Base-by-base conservation (phyloP, 1,284 basidiomycete genomes). In the Termitomyces sp. region DNA sequence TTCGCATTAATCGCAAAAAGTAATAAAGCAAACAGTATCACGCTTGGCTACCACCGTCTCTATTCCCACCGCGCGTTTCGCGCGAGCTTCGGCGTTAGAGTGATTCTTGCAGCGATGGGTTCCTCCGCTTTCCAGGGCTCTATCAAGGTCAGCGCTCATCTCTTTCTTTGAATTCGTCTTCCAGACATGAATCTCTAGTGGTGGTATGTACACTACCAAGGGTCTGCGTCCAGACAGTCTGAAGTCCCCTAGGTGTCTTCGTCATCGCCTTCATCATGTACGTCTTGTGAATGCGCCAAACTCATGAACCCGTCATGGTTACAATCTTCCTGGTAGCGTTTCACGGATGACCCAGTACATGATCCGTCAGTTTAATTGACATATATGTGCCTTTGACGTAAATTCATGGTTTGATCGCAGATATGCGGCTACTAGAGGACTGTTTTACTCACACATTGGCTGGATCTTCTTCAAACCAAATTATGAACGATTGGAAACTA, bases 401-500 rank as follows among this genome's bases (percentile, higher is more conserved):
- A 13, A 30, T 7, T 17, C 28, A 13, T 17, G 21, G 10, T 3
- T 17, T 49, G 26, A 41, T 33, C 30, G 7, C 50, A 86, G 84
- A 6, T 92, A 92, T 65, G 77, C 86, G 5, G 89, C 88, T 0
- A 88, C 86, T 0, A 76, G 79, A 40, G 89, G 90, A 0, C 68
- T 92, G 0, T 75, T 87, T 52, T 90, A 82, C 65, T 85, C 88
- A 4, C 90, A 92, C 61, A 81, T 90, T 73, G 90, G 90, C 8
- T 92, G 90, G 89, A 91, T 92, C 63, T 92, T 92, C 67, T 84
- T 77, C 71, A 89, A 90, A 65, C 82, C 86, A 0, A 78, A 67
- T 6, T 91, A 92, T 61, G 75, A 81, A 39, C 75, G 81, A 31
- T 74, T 92, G 71, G 72, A 76, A 31, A 66, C 82, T 2, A 79